These are phyloP conservation scores for Colletotrichum sp. DNA, from an alignment of 2,329 filamentous ascomycete species.

Conservation along the genomic window DNA sequence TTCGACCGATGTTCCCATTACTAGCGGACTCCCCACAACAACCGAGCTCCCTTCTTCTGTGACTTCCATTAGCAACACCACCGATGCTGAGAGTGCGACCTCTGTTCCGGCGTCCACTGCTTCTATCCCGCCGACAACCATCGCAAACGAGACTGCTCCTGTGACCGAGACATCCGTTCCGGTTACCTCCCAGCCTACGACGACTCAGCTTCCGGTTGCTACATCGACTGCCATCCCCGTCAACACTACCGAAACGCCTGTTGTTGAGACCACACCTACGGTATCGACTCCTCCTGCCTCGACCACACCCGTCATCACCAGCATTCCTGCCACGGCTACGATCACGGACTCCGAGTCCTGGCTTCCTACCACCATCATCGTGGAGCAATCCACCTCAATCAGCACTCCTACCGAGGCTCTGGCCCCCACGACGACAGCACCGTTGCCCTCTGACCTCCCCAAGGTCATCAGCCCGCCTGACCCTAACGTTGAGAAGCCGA, in stretches of 20 bases:
- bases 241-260: conserved; percentile 12
- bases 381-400: conserved; percentile 51
- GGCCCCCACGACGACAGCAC: conserved; percentile 50
- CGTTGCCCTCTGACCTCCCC: conserved; percentile 72
- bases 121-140: not conserved
- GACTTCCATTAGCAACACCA: conserved; percentile 3
- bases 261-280: conserved; percentile 1
- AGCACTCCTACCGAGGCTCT: conserved; percentile 41
- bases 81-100: not conserved
- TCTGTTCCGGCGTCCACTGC: not conserved
- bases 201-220: not conserved
- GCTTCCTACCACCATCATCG: conserved; percentile 67
- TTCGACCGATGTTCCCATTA: not conserved
- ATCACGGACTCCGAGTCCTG: conserved; percentile 49
- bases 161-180: not conserved
- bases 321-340: conserved; percentile 46
- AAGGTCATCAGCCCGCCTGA: conserved; percentile 76
- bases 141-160: conserved; percentile 8
- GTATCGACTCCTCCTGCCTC: not conserved
- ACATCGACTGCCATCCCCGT: conserved; percentile 15
- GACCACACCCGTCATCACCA: conserved; percentile 34
- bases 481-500: conserved; percentile 57
- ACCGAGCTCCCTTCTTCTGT: conserved; percentile 11
- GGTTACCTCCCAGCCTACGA: not conserved
- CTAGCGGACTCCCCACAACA: not conserved